Conservation (phyloP, 495 filamentous ascomycete genomes). For the Penicillium egyptiacum region DNA sequence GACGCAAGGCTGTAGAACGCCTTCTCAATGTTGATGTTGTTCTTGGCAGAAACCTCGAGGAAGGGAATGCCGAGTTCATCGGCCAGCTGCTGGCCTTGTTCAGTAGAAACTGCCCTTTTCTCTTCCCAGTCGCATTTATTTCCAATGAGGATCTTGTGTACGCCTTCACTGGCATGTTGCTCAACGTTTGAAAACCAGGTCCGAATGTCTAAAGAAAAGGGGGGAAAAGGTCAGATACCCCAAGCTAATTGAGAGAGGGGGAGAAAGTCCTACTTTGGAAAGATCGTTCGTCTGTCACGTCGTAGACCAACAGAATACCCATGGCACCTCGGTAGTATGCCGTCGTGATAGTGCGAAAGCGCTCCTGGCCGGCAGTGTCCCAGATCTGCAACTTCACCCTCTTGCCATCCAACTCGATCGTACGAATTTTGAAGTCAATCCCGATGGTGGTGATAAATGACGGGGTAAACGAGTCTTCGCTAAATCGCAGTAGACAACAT, state of each 20-base stretch:
- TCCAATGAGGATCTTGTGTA: constrained; percentile 99
- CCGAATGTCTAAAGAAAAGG: constrained; percentile 72
- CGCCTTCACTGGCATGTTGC: constrained; percentile 97
- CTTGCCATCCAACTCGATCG: constrained; percentile 98
- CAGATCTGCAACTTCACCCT: constrained; percentile 98
- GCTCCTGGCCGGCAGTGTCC: constrained; percentile 97
- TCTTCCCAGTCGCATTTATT: constrained; percentile 99
- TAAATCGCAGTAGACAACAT: constrained; percentile 96
- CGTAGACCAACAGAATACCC: constrained; percentile 97
- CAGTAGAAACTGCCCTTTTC: constrained; percentile 89
- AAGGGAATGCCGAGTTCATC: constrained; percentile 98
- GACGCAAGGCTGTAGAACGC: constrained; percentile 93
- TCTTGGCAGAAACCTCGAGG: constrained; percentile 96
- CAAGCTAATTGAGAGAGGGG: not conserved
- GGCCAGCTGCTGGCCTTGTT: constrained; percentile 89
- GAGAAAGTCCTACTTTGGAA: constrained; percentile 81
- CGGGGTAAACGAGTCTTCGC: constrained; percentile 96
- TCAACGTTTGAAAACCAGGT: constrained; percentile 99
- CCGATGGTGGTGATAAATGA: constrained; percentile 99
- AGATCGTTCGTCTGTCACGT: constrained; percentile 94
- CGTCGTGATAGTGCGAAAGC: constrained; percentile 97
- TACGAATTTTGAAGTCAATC: constrained; percentile 99
- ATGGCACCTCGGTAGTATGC: constrained; percentile 98
- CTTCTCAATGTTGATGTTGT: constrained; percentile 99
- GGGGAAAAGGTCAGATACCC: not conserved